Evolutionary conservation across 179 eudicot genomes (phyloP), one percentile per base, ranked within the genome.

Genomic region (Dionaea muscipula): DNA sequence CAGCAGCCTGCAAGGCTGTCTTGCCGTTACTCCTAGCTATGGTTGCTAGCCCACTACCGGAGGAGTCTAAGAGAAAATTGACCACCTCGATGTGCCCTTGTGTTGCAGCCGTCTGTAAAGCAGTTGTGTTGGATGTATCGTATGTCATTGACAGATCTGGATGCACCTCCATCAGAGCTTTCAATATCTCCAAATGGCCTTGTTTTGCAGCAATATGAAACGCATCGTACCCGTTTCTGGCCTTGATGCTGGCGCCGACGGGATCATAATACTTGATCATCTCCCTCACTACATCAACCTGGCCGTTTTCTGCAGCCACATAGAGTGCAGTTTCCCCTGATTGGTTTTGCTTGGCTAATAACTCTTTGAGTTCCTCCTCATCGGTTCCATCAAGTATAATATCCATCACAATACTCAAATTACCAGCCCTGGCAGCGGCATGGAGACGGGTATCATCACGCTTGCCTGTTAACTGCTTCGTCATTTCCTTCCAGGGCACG

Each of bases 141-240:
- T 71, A 94, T 0, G 97, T 90, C 97, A 90, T 90, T 3, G 94
- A 78, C 2, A 90, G 82, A 83, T 84, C 94, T 8, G 97, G 97
- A 63, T 86, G 84, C 8, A 81, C 76, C 64, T 90, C 95, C 82
- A 84, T 80, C 21, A 90, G 62, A 41, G 75, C 81, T 68, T 72
- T 78, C 75, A 90, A 75, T 21, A 62, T 63, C 44, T 75, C 97
- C 43, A 89, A 64, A 71, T 81, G 83, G 35, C 95, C 95, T 72
- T 83, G 85, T 46, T 84, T 86, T 46, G 95, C 94, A 24, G 97
- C 97, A 59, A 90, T 76, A 55, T 86, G 97, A 55, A 90, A 78
- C 0, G 97, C 94, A 62, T 90, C 95, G 47, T 72, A 84, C 1
- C 94, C 95, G 61, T 83, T 86, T 31, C 75, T 80, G 2, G 95